Conservation (phyloP, 495 filamentous ascomycete species). For the Aspergillus haitiensis region DNA sequence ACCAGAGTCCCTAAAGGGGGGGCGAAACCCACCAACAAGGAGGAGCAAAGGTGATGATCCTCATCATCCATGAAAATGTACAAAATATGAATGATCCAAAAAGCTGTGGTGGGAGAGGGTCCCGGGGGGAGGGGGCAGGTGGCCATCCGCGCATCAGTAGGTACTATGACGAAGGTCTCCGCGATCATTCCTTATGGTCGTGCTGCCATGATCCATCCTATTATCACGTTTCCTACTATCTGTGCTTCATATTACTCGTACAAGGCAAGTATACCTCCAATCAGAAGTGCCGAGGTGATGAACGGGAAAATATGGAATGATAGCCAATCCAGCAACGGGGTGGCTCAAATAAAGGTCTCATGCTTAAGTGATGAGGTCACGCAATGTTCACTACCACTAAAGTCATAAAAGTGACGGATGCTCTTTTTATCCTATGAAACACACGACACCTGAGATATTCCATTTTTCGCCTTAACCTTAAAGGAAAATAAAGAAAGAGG, state of each 20-base stretch:
- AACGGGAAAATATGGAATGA: slow-evolving; percentile 13
- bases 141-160: background rate
- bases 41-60: slow-evolving; percentile 26
- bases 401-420: slow-evolving; percentile 26
- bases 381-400: slow-evolving; percentile 38
- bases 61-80: slow-evolving; percentile 23
- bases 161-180: background rate
- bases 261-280: background rate
- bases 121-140: background rate
- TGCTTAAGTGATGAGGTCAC: slow-evolving; percentile 28
- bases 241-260: background rate
- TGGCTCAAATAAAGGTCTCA: slow-evolving; percentile 22
- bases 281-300: slow-evolving; percentile 14
- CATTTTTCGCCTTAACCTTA: background rate
- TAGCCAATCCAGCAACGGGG: slow-evolving; percentile 11
- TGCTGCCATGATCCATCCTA: background rate
- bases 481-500: too few species aligned
- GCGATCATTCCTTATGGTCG: background rate
- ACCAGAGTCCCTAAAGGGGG: slow-evolving; percentile 10
- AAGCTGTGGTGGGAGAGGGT: background rate
- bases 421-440: slow-evolving; percentile 2
- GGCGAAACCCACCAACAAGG: slow-evolving; percentile 21
- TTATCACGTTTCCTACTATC: background rate
- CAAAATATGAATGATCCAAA: slow-evolving; percentile 10
- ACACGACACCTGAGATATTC: background rate